These are phyloP conservation scores for Paraglomus brasilianum DNA, from an alignment of 192 early-diverging fungal species.

Conservation along the genomic window DNA sequence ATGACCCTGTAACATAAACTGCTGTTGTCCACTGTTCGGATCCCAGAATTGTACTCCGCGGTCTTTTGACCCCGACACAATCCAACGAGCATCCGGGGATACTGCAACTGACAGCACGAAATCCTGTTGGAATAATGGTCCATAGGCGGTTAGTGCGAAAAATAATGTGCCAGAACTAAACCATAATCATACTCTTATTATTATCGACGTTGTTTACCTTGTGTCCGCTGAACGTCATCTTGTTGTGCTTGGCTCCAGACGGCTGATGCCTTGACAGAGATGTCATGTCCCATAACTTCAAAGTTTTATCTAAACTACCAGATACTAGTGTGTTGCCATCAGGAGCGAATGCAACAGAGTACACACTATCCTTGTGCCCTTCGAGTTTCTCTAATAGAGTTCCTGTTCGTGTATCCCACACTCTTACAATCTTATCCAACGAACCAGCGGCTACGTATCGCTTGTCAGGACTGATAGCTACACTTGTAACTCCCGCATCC, in stretches of 20 bases:
- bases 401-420: constrained; percentile 87
- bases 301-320: constrained; percentile 88
- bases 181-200: no score
- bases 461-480: constrained; percentile 89
- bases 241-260: constrained; percentile 39
- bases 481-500: constrained; percentile 94
- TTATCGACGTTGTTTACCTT: constrained; percentile 40
- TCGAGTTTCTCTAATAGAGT: constrained; percentile 84
- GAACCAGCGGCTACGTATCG: constrained; percentile 85
- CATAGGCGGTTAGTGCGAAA: background rate
- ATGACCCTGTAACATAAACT: constrained; percentile 91
- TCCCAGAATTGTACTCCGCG: constrained; percentile 95
- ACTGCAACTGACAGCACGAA: constrained; percentile 96
- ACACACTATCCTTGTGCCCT: constrained; percentile 94
- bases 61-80: constrained; percentile 91
- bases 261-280: constrained; percentile 36
- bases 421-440: constrained; percentile 87
- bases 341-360: constrained; percentile 91
- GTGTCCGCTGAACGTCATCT: constrained; percentile 51
- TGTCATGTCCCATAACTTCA: constrained; percentile 89
- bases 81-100: constrained; percentile 82
- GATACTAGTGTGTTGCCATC: constrained; percentile 90
- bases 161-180: background rate
- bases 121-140: constrained; percentile 56
- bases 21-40: constrained; percentile 64